Base-by-base conservation (phyloP, 2,329 filamentous ascomycete species). In the Botrytis fabae region DNA sequence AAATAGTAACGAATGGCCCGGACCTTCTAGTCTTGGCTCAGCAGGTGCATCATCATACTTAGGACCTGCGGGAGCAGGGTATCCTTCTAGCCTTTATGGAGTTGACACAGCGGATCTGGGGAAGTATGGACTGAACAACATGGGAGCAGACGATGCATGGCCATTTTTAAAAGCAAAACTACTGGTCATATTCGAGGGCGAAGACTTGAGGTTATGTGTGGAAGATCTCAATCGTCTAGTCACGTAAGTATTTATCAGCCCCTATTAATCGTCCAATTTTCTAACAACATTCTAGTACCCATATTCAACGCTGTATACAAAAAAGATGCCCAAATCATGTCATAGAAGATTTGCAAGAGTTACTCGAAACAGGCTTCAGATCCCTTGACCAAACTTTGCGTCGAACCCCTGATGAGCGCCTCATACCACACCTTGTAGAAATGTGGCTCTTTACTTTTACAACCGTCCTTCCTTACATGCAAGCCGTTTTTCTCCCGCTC, bases 371-470 rank as follows among this genome's bases (percentile, higher is more conserved):
- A 0, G 96, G 96, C 1, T 99, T 98, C 80, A 86, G 88, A 44
- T 94, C 92, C 2, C 86, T 99, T 3, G 95, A 97, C 77, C 92
- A 95, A 76, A 95, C 93, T 0, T 84, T 98, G 28, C 89, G 91
- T 68, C 89, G 89, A 63, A 90, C 94, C 0, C 87, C 93, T 0
- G 95, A 98, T 79, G 95, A 97, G 74, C 89, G 92, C 48, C 88
- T 98, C n/a, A 94, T 98, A 35, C 93, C 94, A 0, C 90, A 94
- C 72, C 86, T 99, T 0, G 95, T 98, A 3, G 94, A 97, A 80
- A 90, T 98, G 80, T 99, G 96, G 96, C 89, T 97, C 74, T 91
- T 96, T 64, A 95, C 96, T 0, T 98, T 98, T 79, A 95, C 94
- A 4, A 92, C 89, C 10, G 93, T 98, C 54, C 83, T 98, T 8